These are phyloP conservation scores for Nitzschia putrida DNA, from an alignment of 108 stramenopile species.

Conservation along the genomic window DNA sequence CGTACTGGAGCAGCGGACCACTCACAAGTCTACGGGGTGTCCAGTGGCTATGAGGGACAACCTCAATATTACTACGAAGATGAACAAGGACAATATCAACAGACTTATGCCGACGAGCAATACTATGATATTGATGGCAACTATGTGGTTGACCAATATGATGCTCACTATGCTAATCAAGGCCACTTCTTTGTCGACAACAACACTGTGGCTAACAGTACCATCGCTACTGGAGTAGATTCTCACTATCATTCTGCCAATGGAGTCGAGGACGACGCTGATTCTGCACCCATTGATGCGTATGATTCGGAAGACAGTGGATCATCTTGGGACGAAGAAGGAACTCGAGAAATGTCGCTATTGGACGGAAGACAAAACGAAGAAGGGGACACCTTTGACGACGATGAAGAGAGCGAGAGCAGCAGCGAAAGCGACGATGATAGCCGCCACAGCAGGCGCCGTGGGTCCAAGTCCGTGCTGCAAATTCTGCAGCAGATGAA, in stretches of 20 bases:
- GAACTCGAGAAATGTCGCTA: slow-evolving; percentile 14
- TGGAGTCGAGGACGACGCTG: slow-evolving; percentile 6
- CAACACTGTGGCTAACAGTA: slow-evolving; percentile 16
- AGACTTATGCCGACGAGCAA: slow-evolving; percentile 6
- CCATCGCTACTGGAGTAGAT: slow-evolving; percentile 9
- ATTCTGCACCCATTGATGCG: neutral
- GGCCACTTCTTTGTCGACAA: slow-evolving; percentile 3
- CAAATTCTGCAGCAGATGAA: slow-evolving; percentile 4
- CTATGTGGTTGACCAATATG: neutral
- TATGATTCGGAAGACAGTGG: slow-evolving; percentile 13
- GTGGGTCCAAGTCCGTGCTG: slow-evolving; percentile 1
- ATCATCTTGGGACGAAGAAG: slow-evolving; percentile 19
- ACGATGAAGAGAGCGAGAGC: slow-evolving; percentile 10
- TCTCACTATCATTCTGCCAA: neutral
- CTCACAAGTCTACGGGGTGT: neutral
- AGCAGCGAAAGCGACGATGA: neutral
- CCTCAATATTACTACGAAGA: slow-evolving; percentile 20
- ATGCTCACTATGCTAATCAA: neutral
- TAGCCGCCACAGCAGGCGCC: neutral
- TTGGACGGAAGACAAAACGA: neutral
- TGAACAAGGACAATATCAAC: slow-evolving; percentile 9
- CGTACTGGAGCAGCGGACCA: neutral
- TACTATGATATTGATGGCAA: slow-evolving; percentile 17
- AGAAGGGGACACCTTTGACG: slow-evolving; percentile 8
- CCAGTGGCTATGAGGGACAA: slow-evolving; percentile 1